Base-by-base conservation (phyloP, 1,284 basidiomycete genomes). In the Fomes fomentarius region DNA sequence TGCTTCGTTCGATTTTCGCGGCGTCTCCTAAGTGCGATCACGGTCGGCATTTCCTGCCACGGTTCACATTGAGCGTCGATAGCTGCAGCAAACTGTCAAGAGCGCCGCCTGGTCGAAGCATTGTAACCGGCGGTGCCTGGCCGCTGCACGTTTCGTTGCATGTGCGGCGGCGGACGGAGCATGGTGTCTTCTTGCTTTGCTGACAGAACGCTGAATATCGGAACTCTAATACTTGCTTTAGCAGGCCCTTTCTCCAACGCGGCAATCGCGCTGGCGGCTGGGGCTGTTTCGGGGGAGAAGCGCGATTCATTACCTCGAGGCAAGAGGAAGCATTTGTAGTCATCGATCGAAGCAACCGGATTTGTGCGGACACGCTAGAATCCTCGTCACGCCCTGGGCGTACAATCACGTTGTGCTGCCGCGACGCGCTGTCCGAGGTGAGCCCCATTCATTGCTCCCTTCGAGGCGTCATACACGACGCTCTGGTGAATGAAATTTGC, bases 261-360 rank as follows among this genome's bases (percentile, higher is more conserved):
- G 34, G 37, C 37, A 26, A 28, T 38, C 41, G n/a, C 26, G 34
- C 42, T 42, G 34, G 28, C 41, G 35, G 26, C 38, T 41, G 41
- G 34, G 42, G 24, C 49, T 35, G 49, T 42, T 14, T 34, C 34
- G 49, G 49, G n/a, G 17, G 30, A 21, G 49, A 44, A 45, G 35
- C 41, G 24, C 33, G 28, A 40, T 33, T n/a, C 28, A 19, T 15
- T 39, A 46, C 58, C 58, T 54, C 54, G 54, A 60, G 58, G 58
- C 54, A 48, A 39, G 21, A 2, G 50, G 54, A 56, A 60, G 58
- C 52, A 19, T 28, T 28, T 38, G n/a, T 28, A 26, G 22, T 41
- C 56, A 56, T 59, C 58, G 52, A 60, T 60, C 45, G 58, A 60
- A 57, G 48, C 49, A 15, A 37, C 54, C 51, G 58, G 51, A 40